Conservation (phyloP, 768 basidiomycete species). For the Hericium alpestre region DNA sequence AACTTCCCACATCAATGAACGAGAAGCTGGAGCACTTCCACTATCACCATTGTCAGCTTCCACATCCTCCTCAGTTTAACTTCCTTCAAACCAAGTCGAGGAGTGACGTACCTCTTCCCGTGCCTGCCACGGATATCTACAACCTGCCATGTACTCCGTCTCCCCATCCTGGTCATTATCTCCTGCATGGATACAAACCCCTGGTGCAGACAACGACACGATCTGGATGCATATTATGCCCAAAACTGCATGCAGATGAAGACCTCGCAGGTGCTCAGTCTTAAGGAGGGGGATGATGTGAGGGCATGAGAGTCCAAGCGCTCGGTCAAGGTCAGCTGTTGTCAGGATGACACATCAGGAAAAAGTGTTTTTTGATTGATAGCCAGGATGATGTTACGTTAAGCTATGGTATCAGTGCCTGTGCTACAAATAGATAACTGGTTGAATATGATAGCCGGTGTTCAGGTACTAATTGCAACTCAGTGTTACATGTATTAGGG, state of each 20-base stretch:
- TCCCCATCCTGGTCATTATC: background rate
- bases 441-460: too few relatives aligned
- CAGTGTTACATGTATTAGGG: too few relatives aligned
- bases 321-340: too few relatives aligned
- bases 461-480: too few relatives aligned
- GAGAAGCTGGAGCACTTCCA: conserved; percentile 25
- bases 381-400: too few relatives aligned
- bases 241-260: background rate
- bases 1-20: conserved; percentile 22
- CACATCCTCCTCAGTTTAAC: conserved; percentile 19
- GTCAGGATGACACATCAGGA: too few relatives aligned
- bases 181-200: conserved; percentile 13
- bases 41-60: conserved; percentile 20
- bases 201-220: conserved; percentile 14
- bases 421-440: too few relatives aligned
- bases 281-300: background rate
- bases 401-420: too few relatives aligned
- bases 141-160: background rate
- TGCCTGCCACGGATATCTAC: background rate
- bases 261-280: background rate
- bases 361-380: too few relatives aligned
- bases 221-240: conserved; percentile 12
- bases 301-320: background rate
- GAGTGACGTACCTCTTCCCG: background rate
- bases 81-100: background rate